These are phyloP conservation scores for Vachellia collinsii DNA, from an alignment of 306 rosid genomes.

Conservation along the genomic window DNA sequence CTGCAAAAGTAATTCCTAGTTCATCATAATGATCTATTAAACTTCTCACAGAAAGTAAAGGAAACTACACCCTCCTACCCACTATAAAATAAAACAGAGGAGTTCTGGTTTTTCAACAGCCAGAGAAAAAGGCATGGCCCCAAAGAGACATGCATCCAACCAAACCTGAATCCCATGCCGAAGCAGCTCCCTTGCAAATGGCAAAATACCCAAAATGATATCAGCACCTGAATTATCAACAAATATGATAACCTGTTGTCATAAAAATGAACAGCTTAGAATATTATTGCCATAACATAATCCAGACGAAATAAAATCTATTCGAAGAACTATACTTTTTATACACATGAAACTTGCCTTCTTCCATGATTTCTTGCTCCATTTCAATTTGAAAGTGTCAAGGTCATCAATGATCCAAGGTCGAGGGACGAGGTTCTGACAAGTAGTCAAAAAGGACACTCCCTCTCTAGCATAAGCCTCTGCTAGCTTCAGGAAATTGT, in stretches of 20 bases:
- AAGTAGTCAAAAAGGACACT: constrained; percentile 90
- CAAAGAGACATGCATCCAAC: constrained; percentile 28
- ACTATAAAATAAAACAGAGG: neutral
- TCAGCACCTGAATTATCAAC: constrained; percentile 99
- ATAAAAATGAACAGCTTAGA: constrained; percentile 37
- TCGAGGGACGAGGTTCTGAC: constrained; percentile 89
- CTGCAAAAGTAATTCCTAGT: constrained; percentile 2
- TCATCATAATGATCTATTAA: neutral
- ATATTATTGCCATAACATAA: constrained; percentile 29
- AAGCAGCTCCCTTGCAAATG: constrained; percentile 95
- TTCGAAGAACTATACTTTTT: constrained; percentile 18
- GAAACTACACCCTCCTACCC: neutral
- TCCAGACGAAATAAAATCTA: constrained; percentile 26
- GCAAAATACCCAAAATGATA: constrained; percentile 88
- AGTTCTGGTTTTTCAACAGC: constrained; percentile 2
- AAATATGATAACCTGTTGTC: constrained; percentile 80
- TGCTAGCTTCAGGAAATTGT: constrained; percentile 79
- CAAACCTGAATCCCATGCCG: constrained; percentile 87
- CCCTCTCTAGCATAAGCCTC: constrained; percentile 92
- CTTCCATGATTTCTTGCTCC: constrained; percentile 90
- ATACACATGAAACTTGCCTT: constrained; percentile 63
- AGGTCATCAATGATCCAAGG: constrained; percentile 99
- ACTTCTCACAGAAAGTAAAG: neutral
- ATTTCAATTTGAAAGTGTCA: constrained; percentile 72
- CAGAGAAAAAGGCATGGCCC: constrained; percentile 6